Conservation (phyloP, 352 stramenopile species). For the Phytopythium vexans region DNA sequence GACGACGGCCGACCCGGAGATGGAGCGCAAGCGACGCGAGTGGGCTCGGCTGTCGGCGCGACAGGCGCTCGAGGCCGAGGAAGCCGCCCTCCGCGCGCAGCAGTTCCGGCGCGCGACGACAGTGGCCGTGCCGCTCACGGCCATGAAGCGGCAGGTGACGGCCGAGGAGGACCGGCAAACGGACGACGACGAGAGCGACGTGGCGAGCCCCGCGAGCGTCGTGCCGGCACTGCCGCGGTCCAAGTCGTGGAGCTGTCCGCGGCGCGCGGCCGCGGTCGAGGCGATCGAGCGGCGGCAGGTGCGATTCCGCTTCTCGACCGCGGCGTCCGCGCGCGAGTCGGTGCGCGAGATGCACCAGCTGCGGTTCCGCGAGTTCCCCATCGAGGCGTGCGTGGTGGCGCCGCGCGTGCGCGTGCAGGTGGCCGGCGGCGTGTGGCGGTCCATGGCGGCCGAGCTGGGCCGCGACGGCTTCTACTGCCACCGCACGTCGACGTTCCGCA, state of each 20-base stretch:
- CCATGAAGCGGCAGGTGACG: constrained; percentile 7
- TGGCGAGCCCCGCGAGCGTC: constrained; percentile 1
- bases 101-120: constrained; percentile 52
- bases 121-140: constrained; percentile 31
- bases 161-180: constrained; percentile 7
- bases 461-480: constrained; percentile 53
- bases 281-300: constrained; percentile 56
- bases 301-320: constrained; percentile 60
- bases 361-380: constrained; percentile 51
- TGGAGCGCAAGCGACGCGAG: constrained; percentile 3
- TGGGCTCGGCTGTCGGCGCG: constrained; percentile 1
- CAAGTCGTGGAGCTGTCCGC: constrained; percentile 50
- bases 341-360: constrained; percentile 74
- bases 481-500: constrained; percentile 58
- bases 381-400: constrained; percentile 27
- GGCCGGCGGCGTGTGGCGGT: constrained; percentile 46
- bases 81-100: constrained; percentile 7
- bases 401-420: constrained; percentile 29
- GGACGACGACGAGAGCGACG: constrained; percentile 20
- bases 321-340: constrained; percentile 47
- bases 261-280: constrained; percentile 46
- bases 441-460: constrained; percentile 43
- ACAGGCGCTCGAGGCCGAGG: neutral
- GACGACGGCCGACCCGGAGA: neutral
- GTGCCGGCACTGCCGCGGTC: constrained; percentile 30